Conservation (phyloP, 2,329 filamentous ascomycete species). For the Clonostachys sp. region DNA sequence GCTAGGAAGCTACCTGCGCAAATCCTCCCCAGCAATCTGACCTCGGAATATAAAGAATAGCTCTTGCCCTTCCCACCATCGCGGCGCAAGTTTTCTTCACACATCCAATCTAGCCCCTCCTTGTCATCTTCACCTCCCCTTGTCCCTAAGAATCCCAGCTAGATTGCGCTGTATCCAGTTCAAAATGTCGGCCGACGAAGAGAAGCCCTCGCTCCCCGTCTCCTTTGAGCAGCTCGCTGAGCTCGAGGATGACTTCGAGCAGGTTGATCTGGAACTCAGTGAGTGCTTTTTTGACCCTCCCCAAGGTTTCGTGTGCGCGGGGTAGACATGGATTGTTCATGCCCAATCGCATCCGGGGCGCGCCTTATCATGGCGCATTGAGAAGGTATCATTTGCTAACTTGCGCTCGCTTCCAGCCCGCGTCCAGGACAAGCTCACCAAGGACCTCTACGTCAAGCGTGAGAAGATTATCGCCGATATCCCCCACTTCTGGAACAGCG, state of each 20-base stretch:
- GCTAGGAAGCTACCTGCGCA: too few relatives aligned
- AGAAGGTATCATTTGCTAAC: constrained; percentile 5
- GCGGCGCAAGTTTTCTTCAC: too few relatives aligned
- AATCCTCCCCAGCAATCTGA: too few relatives aligned
- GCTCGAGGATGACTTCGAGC: constrained; percentile 79
- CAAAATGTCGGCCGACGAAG: constrained; percentile 25
- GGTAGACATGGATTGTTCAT: neutral
- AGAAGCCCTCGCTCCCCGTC: constrained; percentile 32
- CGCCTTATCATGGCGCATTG: neutral
- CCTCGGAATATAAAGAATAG: too few relatives aligned
- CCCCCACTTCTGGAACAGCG: constrained; percentile 89
- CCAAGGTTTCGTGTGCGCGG: neutral
- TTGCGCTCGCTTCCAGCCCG: constrained; percentile 50
- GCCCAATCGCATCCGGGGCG: neutral
- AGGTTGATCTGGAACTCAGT: constrained; percentile 81
- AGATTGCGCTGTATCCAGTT: constrained; percentile 1
- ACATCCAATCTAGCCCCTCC: too few relatives aligned
- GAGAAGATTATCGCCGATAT: constrained; percentile 66
- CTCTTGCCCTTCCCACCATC: too few relatives aligned
- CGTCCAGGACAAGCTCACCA: constrained; percentile 63
- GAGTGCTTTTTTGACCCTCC: constrained; percentile 27
- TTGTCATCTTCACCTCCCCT: too few relatives aligned
- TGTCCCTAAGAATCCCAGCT: too few relatives aligned
- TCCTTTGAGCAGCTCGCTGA: constrained; percentile 74
- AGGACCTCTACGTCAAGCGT: constrained; percentile 73